Percentiles rank a stretch among this genome's conserved stretches.
phyloP scores from a whole-genome alignment of 176 grass and related monocot species.

The Zoysia pacifica region DNA sequence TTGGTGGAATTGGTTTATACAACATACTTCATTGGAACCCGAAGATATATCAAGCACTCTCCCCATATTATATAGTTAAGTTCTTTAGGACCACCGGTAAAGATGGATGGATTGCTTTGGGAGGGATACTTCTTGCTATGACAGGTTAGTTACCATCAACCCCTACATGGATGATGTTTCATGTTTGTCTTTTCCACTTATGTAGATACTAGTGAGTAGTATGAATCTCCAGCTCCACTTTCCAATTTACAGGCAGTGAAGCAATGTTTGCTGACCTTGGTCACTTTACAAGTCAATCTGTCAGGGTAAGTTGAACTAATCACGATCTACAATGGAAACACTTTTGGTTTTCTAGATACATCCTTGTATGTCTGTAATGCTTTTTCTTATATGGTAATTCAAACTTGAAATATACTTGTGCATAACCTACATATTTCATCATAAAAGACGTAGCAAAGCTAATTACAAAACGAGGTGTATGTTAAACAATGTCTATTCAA shows the following conservation, averaged over 20 bases:
- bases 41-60: slow-evolving; percentile 76
- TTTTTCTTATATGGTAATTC: slow-evolving; percentile 27
- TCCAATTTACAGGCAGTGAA: no score
- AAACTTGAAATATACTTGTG: slow-evolving; percentile 11
- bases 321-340: no score
- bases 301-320: no score
- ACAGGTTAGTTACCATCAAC: slow-evolving; percentile 64
- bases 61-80: slow-evolving; percentile 78
- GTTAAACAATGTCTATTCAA: slow-evolving; percentile 15
- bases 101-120: slow-evolving; percentile 97
- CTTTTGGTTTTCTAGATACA: no score
- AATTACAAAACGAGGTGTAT: slow-evolving; percentile 1
- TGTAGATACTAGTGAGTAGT: no score
- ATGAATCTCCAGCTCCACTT: no score
- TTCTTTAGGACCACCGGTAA: slow-evolving; percentile 79
- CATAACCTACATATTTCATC: background rate
- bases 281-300: no score
- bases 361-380: background rate
- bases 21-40: slow-evolving; percentile 87
- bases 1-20: slow-evolving; percentile 82
- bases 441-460: slow-evolving; percentile 21
- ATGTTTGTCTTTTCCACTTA: background rate
- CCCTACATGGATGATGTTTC: background rate
- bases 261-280: no score
- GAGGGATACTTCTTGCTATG: slow-evolving; percentile 90